phyloP scores from a whole-genome alignment of 2,329 filamentous ascomycete species.

The Diaporthe aspalathi region DNA sequence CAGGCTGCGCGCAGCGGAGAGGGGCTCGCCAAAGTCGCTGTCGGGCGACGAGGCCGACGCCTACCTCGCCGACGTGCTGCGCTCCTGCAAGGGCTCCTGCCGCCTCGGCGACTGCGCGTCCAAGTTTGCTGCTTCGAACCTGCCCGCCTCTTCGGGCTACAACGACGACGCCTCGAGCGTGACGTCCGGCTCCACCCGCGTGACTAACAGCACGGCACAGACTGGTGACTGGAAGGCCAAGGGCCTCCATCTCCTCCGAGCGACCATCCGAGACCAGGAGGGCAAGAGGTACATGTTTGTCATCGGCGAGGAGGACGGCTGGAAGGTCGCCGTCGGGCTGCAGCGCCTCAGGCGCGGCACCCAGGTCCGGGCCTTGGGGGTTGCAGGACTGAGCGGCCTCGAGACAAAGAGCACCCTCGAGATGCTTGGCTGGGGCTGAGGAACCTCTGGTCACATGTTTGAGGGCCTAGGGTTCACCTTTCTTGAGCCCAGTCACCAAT shows the following conservation, averaged over 20 bases:
- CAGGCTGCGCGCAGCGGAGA: slow-evolving; percentile 59
- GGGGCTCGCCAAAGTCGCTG: slow-evolving; percentile 62
- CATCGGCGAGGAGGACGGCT: slow-evolving; percentile 72
- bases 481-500: neutral
- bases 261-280: slow-evolving; percentile 73
- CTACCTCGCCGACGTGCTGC: slow-evolving; percentile 72
- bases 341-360: slow-evolving; percentile 70
- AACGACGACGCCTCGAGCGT: slow-evolving; percentile 39
- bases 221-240: slow-evolving; percentile 66
- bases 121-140: slow-evolving; percentile 48
- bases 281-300: slow-evolving; percentile 75
- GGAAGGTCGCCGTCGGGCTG: slow-evolving; percentile 74
- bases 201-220: slow-evolving; percentile 54
- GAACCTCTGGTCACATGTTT: neutral
- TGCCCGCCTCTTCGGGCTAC: slow-evolving; percentile 6
- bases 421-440: slow-evolving; percentile 64
- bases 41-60: slow-evolving; percentile 74
- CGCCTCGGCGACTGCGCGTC: slow-evolving; percentile 63
- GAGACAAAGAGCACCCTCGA: slow-evolving; percentile 69
- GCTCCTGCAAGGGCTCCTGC: slow-evolving; percentile 73
- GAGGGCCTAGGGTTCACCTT: neutral
- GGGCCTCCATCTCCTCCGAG: slow-evolving; percentile 71
- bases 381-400: slow-evolving; percentile 64
- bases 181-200: slow-evolving; percentile 43
- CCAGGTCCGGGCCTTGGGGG: slow-evolving; percentile 69